Evolutionary conservation across 164 flowering plant species (phyloP), one percentile per base, ranked within the genome.

Genomic region (Piper betle): DNA sequence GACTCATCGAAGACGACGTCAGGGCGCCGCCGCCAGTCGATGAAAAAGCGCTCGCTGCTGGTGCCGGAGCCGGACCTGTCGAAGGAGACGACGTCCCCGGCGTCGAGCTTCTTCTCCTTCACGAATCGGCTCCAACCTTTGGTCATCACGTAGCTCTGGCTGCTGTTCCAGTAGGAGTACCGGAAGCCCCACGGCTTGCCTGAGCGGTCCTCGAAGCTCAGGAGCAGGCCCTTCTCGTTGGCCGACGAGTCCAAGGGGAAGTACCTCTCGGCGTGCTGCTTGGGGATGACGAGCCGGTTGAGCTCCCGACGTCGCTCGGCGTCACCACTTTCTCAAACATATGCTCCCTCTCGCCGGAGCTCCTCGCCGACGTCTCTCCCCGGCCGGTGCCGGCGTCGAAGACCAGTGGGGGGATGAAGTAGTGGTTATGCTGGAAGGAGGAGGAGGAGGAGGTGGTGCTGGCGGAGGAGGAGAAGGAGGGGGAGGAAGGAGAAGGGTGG

Each of bases 81-180:
- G 66, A 91, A 91, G 4, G 96, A 84, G n/a, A 91, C 95, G 42
- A 78, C 79, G 62, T 92, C 98, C 0, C 98, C 98, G 0, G 98
- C 89, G 57, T 87, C 87, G 4, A 92, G 89, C 78, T 81, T 82
- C 76, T 92, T 92, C 74, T 92, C 98, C 75, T 92, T 88, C 12
- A 92, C 98, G 53, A 92, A 92, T 6, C 98, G 76, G 74, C 91
- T 87, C 98, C 98, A 92, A 2, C 98, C 98, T 73, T 92, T 92
- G 38, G 98, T 92, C 93, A 92, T 88, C n/a, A 92, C 98, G 63
- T 92, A 92, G 81, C 98, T 92, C 75, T 92, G 98, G 79, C 95
- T 87, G 72, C 98, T 92, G 66, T 88, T 88, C 98, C 98, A 92
- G 69, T 92, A 92, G 4, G 98, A 92, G 72, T 92, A 92, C 7